These are phyloP conservation scores for Pythium plurisporium DNA, from an alignment of 352 stramenopile species.

Conservation along the genomic window DNA sequence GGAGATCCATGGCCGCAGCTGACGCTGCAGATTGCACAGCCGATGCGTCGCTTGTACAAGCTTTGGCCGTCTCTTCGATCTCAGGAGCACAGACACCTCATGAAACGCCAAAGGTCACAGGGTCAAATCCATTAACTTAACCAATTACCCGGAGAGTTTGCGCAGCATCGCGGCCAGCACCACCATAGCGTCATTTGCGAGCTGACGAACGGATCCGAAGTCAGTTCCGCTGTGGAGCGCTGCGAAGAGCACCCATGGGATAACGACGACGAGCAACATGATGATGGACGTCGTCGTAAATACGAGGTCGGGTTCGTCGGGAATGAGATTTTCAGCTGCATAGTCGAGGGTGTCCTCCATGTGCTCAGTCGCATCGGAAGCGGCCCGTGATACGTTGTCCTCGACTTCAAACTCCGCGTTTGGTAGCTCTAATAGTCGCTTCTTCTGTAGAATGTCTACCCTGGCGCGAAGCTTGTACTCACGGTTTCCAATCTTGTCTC, in stretches of 20 bases:
- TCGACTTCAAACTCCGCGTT: slow-evolving; percentile 18
- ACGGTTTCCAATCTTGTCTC: slow-evolving; percentile 15
- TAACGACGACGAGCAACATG: slow-evolving; percentile 23
- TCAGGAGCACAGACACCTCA: slow-evolving; percentile 3
- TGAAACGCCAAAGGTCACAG: slow-evolving; percentile 31
- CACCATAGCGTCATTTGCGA: slow-evolving; percentile 15
- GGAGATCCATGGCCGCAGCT: slow-evolving; percentile 39
- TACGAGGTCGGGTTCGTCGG: slow-evolving; percentile 4
- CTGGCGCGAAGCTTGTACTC: slow-evolving; percentile 18
- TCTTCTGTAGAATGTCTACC: slow-evolving; percentile 23
- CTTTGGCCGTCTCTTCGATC: slow-evolving; percentile 3
- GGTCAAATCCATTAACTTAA: slow-evolving; percentile 23
- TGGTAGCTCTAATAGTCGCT: slow-evolving; percentile 20
- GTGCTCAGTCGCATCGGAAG: slow-evolving; percentile 18
- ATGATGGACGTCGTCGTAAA: slow-evolving; percentile 20
- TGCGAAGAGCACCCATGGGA: slow-evolving; percentile 32
- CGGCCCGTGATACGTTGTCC: slow-evolving; percentile 6
- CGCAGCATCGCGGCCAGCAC: slow-evolving; percentile 14
- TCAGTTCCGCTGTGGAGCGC: slow-evolving; percentile 18
- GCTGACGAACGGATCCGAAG: slow-evolving; percentile 13
- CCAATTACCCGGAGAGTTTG: slow-evolving; percentile 17
- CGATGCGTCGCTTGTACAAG: neutral
- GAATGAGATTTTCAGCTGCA: slow-evolving; percentile 22
- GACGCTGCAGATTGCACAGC: neutral
- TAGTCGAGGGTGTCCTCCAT: slow-evolving; percentile 31